phyloP scores from a whole-genome alignment of 2,329 filamentous ascomycete genomes.

The Cadophora gregata region DNA sequence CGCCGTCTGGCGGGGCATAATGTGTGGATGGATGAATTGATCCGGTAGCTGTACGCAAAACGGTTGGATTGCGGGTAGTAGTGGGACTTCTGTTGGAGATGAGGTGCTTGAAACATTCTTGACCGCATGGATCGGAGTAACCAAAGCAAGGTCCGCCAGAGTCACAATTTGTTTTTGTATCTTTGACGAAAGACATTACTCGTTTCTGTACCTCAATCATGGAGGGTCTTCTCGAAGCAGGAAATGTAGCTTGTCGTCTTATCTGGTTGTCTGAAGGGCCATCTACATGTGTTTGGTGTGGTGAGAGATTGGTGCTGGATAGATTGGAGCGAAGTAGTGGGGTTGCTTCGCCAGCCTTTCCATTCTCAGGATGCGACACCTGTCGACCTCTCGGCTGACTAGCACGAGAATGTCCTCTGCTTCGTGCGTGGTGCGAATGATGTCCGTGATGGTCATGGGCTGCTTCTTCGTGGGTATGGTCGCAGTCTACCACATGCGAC shows the following conservation, averaged over 20 bases:
- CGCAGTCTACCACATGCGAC: conserved; percentile 81
- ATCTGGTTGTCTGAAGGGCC: background rate
- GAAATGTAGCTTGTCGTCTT: conserved; percentile 4
- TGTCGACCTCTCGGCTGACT: conserved; percentile 20
- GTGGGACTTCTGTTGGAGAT: conserved; percentile 45
- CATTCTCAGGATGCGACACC: conserved; percentile 26
- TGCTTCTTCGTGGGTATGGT: conserved; percentile 71
- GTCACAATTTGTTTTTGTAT: conserved; percentile 68
- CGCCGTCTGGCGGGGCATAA: background rate
- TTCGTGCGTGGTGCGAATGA: conserved; percentile 33
- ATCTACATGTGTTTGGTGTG: conserved; percentile 14
- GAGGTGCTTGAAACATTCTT: conserved; percentile 69
- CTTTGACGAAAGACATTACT: conserved; percentile 69
- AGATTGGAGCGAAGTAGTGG: conserved; percentile 36
- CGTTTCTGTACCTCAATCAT: conserved; percentile 60
- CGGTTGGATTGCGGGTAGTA: conserved; percentile 19
- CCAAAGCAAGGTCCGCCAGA: conserved; percentile 66
- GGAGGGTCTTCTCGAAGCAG: conserved; percentile 53
- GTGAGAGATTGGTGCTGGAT: conserved; percentile 27
- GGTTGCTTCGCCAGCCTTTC: conserved; percentile 37
- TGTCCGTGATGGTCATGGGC: conserved; percentile 39
- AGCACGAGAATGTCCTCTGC: conserved; percentile 26
- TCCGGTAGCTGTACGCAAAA: conserved; percentile 29
- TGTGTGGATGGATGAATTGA: conserved; percentile 20
- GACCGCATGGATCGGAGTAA: conserved; percentile 69